Evolutionary conservation across 1,284 basidiomycete genomes (phyloP), one percentile per base, ranked within the genome.

Genomic region (Tilletiaria anomala): DNA sequence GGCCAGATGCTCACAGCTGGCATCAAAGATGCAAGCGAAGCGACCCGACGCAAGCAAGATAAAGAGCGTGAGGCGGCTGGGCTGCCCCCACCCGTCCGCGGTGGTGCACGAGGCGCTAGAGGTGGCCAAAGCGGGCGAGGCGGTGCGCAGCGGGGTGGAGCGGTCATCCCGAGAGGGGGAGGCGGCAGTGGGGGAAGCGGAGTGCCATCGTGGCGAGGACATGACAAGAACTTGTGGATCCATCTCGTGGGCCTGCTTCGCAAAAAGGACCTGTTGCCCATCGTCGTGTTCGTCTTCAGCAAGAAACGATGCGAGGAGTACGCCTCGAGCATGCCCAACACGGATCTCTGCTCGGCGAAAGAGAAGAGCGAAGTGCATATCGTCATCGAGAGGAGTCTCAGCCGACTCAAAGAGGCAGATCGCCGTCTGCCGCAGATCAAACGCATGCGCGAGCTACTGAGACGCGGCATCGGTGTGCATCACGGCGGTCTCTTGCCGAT

Each of bases 281-380:
- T 89, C 6, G 93, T 99, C 35, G 78, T 93, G 21, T 99, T 99
- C 68, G 93, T 91, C 1, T 82, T 99, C 56, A 93, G 87, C 35
- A 99, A 99, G 73, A 88, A 86, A 67, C 74, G 78, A 40, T 99
- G 93, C 62, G 91, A 97, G 70, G 93, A 96, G 69, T 87, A 97
- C 63, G 91, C 93, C 2, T 74, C 75, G 10, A 91, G 83, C 10
- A 70, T 97, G 50, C 82, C 80, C 1, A 91, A 89, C 63, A 76
- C 79, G 31, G 88, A 97, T 69, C 72, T 99, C 23, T 88, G 82
- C 56, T 79, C 78, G 4, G 78, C 73, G 3, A 83, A 46, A 44
- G 91, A 97, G 70, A 94, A 88, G 74, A 94, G 88, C 61, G 88
- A 96, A 69, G 82, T 97, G 4, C 93, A 97, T 70, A 76, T 97